A percentile compares a stretch with the other conserved stretches of the same genome.
phyloP scores from a whole-genome alignment of 257 asterid genomes.

The Rehmannia glutinosa region DNA sequence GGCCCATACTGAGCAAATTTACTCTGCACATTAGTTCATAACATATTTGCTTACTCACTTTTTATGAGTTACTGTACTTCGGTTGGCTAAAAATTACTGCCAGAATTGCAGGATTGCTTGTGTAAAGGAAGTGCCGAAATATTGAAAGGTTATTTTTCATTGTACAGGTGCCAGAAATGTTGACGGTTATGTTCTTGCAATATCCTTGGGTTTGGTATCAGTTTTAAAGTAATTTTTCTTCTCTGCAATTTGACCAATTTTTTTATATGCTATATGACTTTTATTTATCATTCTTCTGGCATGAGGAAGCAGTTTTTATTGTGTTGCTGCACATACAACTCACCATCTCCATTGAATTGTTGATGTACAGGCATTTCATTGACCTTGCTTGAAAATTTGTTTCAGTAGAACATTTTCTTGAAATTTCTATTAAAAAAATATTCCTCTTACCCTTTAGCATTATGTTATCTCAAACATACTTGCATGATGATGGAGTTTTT shows the following conservation, averaged over 20 bases:
- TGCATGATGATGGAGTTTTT: not conserved
- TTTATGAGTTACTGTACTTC: not conserved
- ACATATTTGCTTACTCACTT: not conserved
- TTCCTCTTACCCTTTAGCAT: not conserved
- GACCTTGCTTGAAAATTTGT: not conserved
- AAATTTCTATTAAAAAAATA: no score
- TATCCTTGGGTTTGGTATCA: slow-evolving; percentile 86
- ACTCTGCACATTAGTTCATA: not conserved
- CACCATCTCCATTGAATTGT: no score
- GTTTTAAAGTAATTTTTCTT: slow-evolving; percentile 61
- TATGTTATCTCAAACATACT: no score
- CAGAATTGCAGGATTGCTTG: not conserved
- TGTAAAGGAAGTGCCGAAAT: not conserved
- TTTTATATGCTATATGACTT: not conserved
- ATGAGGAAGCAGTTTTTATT: not conserved
- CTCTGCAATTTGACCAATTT: slow-evolving; percentile 5
- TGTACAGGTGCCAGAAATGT: slow-evolving; percentile 56
- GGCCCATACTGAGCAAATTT: no score
- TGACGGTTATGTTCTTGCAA: slow-evolving; percentile 83
- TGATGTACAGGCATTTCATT: no score
- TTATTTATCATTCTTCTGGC: slow-evolving; percentile 10
- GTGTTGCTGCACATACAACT: not conserved
- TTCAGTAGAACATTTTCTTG: not conserved
- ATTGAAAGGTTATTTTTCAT: slow-evolving; percentile 14
- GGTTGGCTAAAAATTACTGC: not conserved